These are phyloP conservation scores for Suhomyces vadensis DNA, from an alignment of 805 yeast genomes.

Conservation along the genomic window DNA sequence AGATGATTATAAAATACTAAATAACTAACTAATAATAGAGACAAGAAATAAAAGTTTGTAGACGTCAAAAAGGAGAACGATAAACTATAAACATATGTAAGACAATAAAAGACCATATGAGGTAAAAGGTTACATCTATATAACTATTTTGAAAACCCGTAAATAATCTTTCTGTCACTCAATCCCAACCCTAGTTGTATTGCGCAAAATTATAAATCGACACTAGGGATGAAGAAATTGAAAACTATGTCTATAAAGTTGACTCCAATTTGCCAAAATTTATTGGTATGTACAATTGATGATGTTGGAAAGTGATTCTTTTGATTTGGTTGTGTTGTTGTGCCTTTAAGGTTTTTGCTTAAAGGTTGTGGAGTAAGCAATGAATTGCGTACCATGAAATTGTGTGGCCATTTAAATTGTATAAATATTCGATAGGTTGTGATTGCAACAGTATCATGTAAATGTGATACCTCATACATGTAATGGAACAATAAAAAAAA, in stretches of 20 bases:
- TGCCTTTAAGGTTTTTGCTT: background rate
- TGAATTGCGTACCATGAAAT: background rate
- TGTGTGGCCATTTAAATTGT: background rate
- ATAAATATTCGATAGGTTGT: background rate
- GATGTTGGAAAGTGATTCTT: background rate
- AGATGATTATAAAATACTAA: slow-evolving; percentile 8
- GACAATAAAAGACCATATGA: background rate
- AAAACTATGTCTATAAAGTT: slow-evolving; percentile 6
- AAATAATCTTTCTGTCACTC: background rate
- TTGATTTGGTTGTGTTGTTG: background rate
- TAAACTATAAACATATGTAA: background rate
- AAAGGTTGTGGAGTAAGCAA: background rate
- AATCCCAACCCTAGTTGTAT: background rate
- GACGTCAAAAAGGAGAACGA: background rate
- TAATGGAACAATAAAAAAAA: background rate
- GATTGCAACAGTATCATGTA: slow-evolving; percentile 3
- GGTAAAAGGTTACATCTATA: slow-evolving; percentile 1
- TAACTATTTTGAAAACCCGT: background rate
- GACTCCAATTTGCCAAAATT: slow-evolving; percentile 3
- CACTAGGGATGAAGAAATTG: background rate
- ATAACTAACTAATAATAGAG: slow-evolving; percentile 10
- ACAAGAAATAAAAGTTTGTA: slow-evolving; percentile 11
- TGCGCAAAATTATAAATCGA: background rate
- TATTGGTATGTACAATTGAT: slow-evolving; percentile 8
- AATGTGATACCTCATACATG: background rate